Conservation (phyloP, 768 basidiomycete species). For the Auriscalpium microsporum region DNA sequence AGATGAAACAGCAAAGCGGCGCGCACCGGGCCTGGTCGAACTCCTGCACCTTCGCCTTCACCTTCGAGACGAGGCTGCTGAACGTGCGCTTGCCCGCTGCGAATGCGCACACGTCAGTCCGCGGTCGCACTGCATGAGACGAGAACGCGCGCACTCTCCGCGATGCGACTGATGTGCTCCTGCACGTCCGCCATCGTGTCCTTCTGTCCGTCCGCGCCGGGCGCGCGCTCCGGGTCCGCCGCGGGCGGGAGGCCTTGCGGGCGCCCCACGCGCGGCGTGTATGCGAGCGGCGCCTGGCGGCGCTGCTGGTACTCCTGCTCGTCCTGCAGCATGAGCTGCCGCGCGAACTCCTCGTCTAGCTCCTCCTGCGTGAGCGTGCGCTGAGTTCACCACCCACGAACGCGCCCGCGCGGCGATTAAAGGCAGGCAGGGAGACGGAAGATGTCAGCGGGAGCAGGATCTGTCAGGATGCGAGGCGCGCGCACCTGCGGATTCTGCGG, state of each 20-base stretch:
- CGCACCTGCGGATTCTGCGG: background rate
- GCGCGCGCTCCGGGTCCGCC: constrained; percentile 2
- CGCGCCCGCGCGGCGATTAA: too few species aligned
- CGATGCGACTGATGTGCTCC: constrained; percentile 67
- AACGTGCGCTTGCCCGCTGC: constrained; percentile 67
- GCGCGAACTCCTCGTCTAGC: constrained; percentile 73
- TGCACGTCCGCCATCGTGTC: constrained; percentile 62
- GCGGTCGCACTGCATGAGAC: background rate
- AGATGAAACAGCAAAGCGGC: background rate
- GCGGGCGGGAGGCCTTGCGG: background rate
- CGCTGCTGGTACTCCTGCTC: constrained; percentile 19
- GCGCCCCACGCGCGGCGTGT: constrained; percentile 12
- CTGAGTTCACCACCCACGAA: too few species aligned
- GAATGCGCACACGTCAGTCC: background rate
- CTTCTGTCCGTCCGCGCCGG: constrained; percentile 24
- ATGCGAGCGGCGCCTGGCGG: constrained; percentile 15
- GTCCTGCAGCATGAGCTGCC: constrained; percentile 57
- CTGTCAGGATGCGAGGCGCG: too few species aligned
- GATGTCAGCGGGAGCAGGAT: too few species aligned
- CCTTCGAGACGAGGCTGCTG: constrained; percentile 60
- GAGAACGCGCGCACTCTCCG: constrained; percentile 52
- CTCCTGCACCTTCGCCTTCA: constrained; percentile 79
- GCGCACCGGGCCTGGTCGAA: constrained; percentile 48
- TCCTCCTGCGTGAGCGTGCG: constrained; percentile 47
- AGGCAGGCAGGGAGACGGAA: too few species aligned